Percentiles rank a stretch among this genome's conserved stretches.
Conservation (phyloP, 176 grass and related monocot genomes). For the Urochloa ruziziensis region DNA sequence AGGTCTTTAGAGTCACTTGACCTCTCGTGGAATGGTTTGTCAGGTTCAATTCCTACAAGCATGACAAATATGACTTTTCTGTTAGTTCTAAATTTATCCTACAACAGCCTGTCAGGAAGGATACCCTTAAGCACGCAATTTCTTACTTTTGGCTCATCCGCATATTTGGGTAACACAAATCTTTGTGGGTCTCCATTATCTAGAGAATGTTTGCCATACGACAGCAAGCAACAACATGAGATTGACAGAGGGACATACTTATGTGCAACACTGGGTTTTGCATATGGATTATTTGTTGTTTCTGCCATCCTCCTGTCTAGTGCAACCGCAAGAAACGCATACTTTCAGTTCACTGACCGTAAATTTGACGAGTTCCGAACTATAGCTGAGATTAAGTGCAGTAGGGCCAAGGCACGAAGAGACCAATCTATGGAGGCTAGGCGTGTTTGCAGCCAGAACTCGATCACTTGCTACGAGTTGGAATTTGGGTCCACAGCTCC, state of each 20-base stretch:
- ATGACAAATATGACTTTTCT: background rate
- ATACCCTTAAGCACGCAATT: background rate
- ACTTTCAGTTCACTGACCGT: conserved; percentile 5
- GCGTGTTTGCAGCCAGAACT: background rate
- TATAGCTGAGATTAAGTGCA: background rate
- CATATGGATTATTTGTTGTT: background rate
- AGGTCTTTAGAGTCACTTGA: background rate
- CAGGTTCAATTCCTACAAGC: background rate
- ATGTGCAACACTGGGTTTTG: background rate
- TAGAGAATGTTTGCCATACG: background rate
- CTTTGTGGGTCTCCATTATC: background rate
- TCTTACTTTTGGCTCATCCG: no score
- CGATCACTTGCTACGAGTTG: conserved; percentile 14
- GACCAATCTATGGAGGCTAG: background rate
- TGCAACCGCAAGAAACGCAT: background rate
- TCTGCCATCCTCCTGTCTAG: background rate
- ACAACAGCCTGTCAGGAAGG: background rate
- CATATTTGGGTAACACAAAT: background rate
- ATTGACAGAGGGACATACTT: background rate
- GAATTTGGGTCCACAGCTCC: background rate
- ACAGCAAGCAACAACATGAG: background rate
- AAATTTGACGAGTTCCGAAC: background rate
- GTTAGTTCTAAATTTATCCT: accelerated
- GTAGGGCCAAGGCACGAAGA: background rate
- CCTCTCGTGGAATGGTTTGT: background rate